Percentiles rank a stretch among this genome's conserved stretches.
These are phyloP conservation scores for Nicotiana obtusifolia DNA, from an alignment of 257 asterid genomes.

Conservation along the genomic window DNA sequence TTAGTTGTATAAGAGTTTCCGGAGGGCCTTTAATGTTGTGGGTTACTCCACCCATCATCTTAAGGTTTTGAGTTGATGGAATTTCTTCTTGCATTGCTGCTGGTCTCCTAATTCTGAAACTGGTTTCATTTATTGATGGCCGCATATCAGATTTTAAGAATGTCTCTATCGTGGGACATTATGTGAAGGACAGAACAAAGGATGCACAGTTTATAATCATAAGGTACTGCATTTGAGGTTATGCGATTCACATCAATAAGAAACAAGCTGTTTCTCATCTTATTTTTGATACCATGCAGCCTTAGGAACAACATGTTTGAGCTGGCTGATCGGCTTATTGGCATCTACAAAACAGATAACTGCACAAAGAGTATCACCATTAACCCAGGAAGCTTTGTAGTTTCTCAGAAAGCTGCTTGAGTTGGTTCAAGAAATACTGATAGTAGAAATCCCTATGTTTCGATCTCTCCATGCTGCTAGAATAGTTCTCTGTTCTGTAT, in stretches of 20 bases:
- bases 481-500: background rate
- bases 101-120: background rate
- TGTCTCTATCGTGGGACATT: slow-evolving; percentile 97
- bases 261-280: background rate
- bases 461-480: background rate
- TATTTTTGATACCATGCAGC: slow-evolving; percentile 36
- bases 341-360: slow-evolving; percentile 93
- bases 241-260: background rate
- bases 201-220: slow-evolving; percentile 97
- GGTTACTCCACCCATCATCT: background rate
- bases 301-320: slow-evolving; percentile 97
- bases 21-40: background rate
- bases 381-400: slow-evolving; percentile 92
- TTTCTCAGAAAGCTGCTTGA: slow-evolving; percentile 58
- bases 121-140: background rate
- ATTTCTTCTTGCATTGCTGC: background rate
- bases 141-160: slow-evolving; percentile 73
- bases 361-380: slow-evolving; percentile 96
- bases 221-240: slow-evolving; percentile 35
- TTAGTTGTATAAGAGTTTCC: background rate
- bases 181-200: slow-evolving; percentile 96
- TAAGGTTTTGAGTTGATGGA: background rate
- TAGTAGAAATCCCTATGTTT: background rate
- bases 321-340: slow-evolving; percentile 92
- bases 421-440: slow-evolving; percentile 10